Conservation (phyloP, 371 early-diverging fungal genomes). For the Entomophthora muscae region DNA sequence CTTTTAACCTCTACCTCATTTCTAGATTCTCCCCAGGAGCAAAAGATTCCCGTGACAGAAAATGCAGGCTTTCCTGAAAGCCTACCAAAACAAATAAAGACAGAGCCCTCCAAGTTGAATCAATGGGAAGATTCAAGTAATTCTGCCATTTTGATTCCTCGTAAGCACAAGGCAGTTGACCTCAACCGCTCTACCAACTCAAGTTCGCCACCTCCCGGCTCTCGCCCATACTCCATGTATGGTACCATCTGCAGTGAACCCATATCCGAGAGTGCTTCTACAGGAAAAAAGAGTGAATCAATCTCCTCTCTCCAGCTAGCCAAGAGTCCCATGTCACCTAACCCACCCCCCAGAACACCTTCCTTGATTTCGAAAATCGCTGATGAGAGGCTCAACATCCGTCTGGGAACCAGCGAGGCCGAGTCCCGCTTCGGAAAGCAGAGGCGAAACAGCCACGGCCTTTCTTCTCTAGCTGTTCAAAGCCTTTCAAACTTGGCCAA, state of each 20-base stretch:
- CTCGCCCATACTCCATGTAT: slow-evolving; percentile 6
- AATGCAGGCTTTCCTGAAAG: no score
- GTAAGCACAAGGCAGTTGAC: background rate
- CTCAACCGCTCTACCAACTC: background rate
- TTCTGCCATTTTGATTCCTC: no score
- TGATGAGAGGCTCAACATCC: background rate
- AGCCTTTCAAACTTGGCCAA: slow-evolving; percentile 9
- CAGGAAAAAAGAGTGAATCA: background rate
- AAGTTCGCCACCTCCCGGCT: background rate
- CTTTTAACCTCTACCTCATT: no score
- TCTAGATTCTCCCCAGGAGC: no score
- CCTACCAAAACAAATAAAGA: no score
- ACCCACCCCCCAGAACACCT: background rate
- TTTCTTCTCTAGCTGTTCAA: slow-evolving; percentile 9
- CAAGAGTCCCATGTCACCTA: background rate
- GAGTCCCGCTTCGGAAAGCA: background rate
- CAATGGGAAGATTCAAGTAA: no score
- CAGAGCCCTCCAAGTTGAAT: no score
- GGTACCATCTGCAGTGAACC: slow-evolving; percentile 1
- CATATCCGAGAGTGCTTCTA: background rate
- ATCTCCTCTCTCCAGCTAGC: background rate
- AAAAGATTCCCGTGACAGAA: no score
- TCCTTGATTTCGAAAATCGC: slow-evolving; percentile 1
- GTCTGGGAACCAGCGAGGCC: background rate
- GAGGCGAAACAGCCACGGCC: slow-evolving; percentile 4